A percentile compares a stretch with the other conserved stretches of the same genome.
These are phyloP conservation scores for Plicaturopsis crispa DNA, from an alignment of 768 basidiomycete genomes.

Conservation along the genomic window DNA sequence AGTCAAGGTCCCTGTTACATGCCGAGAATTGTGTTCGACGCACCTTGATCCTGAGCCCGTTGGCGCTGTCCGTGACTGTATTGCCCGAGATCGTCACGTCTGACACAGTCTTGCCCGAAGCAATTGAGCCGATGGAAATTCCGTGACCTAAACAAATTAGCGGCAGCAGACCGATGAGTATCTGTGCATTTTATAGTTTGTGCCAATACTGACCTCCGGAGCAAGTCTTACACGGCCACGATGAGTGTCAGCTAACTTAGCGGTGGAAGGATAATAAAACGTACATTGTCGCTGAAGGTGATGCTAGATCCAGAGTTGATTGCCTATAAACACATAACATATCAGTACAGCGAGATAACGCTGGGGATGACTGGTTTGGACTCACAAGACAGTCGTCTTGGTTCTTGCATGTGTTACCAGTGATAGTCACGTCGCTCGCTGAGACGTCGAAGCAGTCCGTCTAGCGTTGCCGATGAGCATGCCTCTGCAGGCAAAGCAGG, in stretches of 20 bases:
- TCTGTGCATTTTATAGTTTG: too few relatives aligned
- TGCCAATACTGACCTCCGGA: neutral
- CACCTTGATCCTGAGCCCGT: slow-evolving; percentile 14
- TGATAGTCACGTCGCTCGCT: slow-evolving; percentile 11
- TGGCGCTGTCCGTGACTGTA: slow-evolving; percentile 10
- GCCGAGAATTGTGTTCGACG: neutral
- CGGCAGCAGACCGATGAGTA: too few relatives aligned
- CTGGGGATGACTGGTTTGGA: too few relatives aligned
- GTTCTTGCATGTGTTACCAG: slow-evolving; percentile 9
- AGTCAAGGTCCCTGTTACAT: neutral
- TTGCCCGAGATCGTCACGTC: slow-evolving; percentile 13
- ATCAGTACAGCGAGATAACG: too few relatives aligned
- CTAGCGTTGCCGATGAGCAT: neutral
- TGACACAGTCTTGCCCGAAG: slow-evolving; percentile 5
- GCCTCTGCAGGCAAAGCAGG: neutral
- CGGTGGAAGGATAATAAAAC: neutral
- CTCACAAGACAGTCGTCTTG: slow-evolving; percentile 16
- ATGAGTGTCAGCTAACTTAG: neutral
- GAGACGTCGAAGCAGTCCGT: slow-evolving; percentile 17
- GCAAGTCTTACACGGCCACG: neutral
- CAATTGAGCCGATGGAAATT: slow-evolving; percentile 8
- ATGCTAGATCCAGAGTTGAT: slow-evolving; percentile 15
- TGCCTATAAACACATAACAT: neutral
- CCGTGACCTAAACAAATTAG: slow-evolving; percentile 3
- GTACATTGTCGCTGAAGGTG: slow-evolving; percentile 11